phyloP scores from a whole-genome alignment of 1,284 basidiomycete genomes.

The Porogramme epimiltina region DNA sequence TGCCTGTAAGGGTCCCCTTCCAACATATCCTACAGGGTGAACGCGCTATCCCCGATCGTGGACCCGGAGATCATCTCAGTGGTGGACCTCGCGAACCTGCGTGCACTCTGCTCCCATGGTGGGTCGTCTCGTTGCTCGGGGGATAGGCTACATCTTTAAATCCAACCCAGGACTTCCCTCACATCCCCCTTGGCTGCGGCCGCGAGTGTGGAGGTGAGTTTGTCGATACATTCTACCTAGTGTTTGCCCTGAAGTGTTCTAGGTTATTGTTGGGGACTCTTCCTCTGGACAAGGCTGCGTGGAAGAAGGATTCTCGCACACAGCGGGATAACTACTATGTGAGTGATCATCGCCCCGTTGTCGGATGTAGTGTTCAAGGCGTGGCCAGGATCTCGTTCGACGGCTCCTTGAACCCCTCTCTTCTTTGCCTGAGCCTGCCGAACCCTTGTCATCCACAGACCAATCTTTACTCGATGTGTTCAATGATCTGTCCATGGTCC shows the following conservation, averaged over 20 bases:
- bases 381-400: conserved; percentile 61
- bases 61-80: conserved; percentile 48
- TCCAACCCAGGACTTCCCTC: conserved; percentile 62
- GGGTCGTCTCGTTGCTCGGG: conserved; percentile 14
- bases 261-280: conserved; percentile 68
- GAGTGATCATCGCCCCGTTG: conserved; percentile 23
- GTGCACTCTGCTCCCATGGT: conserved; percentile 61
- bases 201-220: conserved; percentile 74
- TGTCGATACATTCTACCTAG: background rate
- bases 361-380: conserved; percentile 7
- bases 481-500: conserved; percentile 60
- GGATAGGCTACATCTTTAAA: background rate
- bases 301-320: conserved; percentile 57
- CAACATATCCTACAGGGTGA: conserved; percentile 39
- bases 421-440: conserved; percentile 46
- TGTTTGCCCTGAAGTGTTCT: conserved; percentile 1
- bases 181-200: conserved; percentile 70
- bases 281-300: conserved; percentile 55
- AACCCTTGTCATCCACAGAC: conserved; percentile 47
- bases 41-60: conserved; percentile 59
- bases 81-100: conserved; percentile 60
- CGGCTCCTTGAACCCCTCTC: conserved; percentile 60
- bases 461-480: conserved; percentile 50
- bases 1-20: no score
- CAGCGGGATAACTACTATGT: conserved; percentile 76